Percentiles rank a stretch among this genome's conserved stretches.
These are phyloP conservation scores for Neurospora sp. DNA, from an alignment of 495 filamentous ascomycete genomes.

Conservation along the genomic window DNA sequence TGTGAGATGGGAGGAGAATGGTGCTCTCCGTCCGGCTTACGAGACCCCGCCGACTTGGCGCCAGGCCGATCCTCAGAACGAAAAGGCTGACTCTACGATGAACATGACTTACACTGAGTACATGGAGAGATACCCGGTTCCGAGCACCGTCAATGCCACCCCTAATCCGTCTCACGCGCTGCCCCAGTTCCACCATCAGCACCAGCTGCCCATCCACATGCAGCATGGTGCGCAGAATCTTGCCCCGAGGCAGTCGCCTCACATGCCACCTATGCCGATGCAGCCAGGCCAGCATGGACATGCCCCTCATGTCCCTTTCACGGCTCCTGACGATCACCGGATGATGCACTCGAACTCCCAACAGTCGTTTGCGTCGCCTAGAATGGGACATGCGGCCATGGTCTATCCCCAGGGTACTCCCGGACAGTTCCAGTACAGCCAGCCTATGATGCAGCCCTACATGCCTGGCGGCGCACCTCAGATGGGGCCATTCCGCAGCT, in stretches of 20 bases:
- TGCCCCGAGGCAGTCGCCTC: slow-evolving; percentile 48
- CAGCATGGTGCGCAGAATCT: slow-evolving; percentile 37
- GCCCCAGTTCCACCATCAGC: slow-evolving; percentile 60
- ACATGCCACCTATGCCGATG: slow-evolving; percentile 55
- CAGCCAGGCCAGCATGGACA: slow-evolving; percentile 53
- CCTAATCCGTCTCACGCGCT: slow-evolving; percentile 48
- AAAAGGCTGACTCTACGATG: slow-evolving; percentile 51
- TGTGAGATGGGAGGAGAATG: slow-evolving; percentile 51
- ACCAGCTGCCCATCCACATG: slow-evolving; percentile 64
- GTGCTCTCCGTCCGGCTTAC: slow-evolving; percentile 66
- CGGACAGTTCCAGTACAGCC: slow-evolving; percentile 59
- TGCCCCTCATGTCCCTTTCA: slow-evolving; percentile 48
- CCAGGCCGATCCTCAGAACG: slow-evolving; percentile 43
- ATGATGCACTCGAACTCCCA: slow-evolving; percentile 77
- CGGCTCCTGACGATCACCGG: slow-evolving; percentile 68
- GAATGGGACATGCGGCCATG: slow-evolving; percentile 57
- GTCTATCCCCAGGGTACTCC: slow-evolving; percentile 60
- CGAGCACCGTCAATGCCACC: slow-evolving; percentile 50
- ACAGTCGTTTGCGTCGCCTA: slow-evolving; percentile 68
- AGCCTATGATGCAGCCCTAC: slow-evolving; percentile 60
- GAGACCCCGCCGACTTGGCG: slow-evolving; percentile 76
- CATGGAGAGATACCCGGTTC: slow-evolving; percentile 54
- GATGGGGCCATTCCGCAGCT: slow-evolving; percentile 41
- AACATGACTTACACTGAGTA: slow-evolving; percentile 56
- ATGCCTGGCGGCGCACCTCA: slow-evolving; percentile 55